A percentile compares a stretch with the other conserved stretches of the same genome.
These are phyloP conservation scores for Stemphylium vesicarium DNA, from an alignment of 2,329 filamentous ascomycete species.

Conservation along the genomic window DNA sequence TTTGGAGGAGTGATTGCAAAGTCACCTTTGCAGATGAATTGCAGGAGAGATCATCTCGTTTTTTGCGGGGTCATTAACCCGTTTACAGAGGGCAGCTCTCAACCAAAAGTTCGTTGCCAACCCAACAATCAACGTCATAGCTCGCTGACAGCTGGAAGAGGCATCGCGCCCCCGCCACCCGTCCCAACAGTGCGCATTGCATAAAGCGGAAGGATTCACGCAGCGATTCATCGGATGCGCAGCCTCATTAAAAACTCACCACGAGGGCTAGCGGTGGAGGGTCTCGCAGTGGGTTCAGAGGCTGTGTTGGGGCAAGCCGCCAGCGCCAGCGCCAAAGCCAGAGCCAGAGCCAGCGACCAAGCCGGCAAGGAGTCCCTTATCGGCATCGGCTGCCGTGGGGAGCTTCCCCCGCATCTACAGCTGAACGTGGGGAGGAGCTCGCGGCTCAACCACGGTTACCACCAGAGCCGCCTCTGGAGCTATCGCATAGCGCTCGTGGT, in stretches of 20 bases:
- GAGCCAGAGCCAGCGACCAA: neutral
- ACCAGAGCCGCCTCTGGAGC: conserved; percentile 8
- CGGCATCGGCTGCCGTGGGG: conserved; percentile 13
- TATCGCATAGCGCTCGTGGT: conserved; percentile 16
- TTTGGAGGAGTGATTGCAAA: neutral
- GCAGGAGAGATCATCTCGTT: conserved; percentile 21
- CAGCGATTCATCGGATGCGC: conserved; percentile 20
- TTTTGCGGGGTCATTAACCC: conserved; percentile 41
- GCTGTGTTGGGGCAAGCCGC: neutral
- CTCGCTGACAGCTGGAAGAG: conserved; percentile 24
- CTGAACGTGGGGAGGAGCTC: conserved; percentile 31
- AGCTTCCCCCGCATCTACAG: conserved; percentile 25
- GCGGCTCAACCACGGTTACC: conserved; percentile 22
- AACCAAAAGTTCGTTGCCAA: conserved; percentile 40
- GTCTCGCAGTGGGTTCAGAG: neutral
- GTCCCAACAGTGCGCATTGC: conserved; percentile 28
- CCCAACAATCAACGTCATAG: conserved; percentile 41
- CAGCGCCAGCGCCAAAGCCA: too few relatives aligned
- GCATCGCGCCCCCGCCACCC: conserved; percentile 31
- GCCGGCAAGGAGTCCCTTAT: conserved; percentile 17
- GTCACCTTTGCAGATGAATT: neutral
- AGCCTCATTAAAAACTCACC: neutral
- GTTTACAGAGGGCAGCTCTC: conserved; percentile 38
- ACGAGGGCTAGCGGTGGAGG: neutral
- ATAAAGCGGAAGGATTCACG: conserved; percentile 27